A percentile compares a stretch with the other conserved stretches of the same genome.
Evolutionary conservation across 2,329 filamentous ascomycete species (phyloP).

Genomic region (Cercospora beticola): DNA sequence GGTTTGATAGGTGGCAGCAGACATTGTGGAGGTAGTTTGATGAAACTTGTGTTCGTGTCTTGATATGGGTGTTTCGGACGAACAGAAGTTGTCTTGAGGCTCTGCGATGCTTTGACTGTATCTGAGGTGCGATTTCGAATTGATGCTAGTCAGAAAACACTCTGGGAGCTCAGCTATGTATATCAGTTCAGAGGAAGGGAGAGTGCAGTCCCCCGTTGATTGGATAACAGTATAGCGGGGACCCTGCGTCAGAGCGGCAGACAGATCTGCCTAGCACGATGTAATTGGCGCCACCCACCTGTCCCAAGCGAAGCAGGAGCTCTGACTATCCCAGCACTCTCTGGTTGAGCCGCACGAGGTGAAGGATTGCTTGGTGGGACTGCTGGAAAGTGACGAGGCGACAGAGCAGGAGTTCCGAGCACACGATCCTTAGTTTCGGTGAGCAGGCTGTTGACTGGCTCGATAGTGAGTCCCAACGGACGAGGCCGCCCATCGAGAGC

Average conservation of each 20-base stretch:
- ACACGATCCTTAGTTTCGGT: not conserved
- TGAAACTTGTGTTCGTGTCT: constrained; percentile 1
- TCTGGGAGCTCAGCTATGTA: constrained; percentile 5
- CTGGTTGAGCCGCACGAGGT: constrained; percentile 7
- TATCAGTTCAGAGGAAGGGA: not conserved
- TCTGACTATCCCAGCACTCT: not conserved
- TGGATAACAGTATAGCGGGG: constrained; percentile 18
- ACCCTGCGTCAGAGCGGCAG: constrained; percentile 28
- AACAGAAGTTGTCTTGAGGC: not conserved
- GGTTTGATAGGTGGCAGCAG: constrained; percentile 38
- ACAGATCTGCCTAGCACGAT: constrained; percentile 22
- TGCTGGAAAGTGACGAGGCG: constrained; percentile 11
- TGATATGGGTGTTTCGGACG: not conserved
- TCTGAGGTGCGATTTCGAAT: not conserved
- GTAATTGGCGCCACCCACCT: constrained; percentile 9
- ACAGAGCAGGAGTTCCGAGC: not conserved
- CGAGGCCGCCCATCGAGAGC: not conserved
- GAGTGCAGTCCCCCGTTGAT: not conserved
- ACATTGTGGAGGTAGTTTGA: constrained; percentile 25
- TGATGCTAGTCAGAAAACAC: not conserved
- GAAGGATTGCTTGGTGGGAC: not conserved
- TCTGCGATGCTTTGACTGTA: not conserved
- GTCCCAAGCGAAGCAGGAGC: constrained; percentile 7
- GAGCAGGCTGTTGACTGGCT: constrained; percentile 1
- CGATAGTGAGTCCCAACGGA: constrained; percentile 4